Evolutionary conservation across 495 filamentous ascomycete species (phyloP).

Genomic region (Penicillium ochrochloron): DNA sequence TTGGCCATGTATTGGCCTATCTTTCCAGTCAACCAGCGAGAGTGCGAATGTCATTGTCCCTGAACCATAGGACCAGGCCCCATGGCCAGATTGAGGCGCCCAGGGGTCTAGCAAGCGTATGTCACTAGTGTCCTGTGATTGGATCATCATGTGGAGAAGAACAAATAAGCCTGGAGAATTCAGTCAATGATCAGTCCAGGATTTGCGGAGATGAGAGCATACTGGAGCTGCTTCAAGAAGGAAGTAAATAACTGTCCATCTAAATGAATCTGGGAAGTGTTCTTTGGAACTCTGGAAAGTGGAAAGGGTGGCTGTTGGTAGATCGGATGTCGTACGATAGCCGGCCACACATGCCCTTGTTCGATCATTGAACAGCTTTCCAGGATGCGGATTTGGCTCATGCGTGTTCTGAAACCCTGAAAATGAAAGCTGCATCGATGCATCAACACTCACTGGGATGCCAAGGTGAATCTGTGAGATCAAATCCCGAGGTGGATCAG

Average conservation of each 20-base stretch:
- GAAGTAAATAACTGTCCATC: background rate
- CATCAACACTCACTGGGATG: background rate
- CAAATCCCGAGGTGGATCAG: background rate
- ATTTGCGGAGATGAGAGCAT: background rate
- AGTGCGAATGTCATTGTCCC: slow-evolving; percentile 23
- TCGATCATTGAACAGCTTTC: background rate
- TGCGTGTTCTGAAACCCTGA: background rate
- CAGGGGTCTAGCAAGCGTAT: background rate
- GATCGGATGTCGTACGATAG: background rate
- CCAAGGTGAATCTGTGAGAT: background rate
- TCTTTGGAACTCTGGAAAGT: background rate
- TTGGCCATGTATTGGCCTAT: slow-evolving; percentile 17
- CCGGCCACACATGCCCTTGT: background rate
- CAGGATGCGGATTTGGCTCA: background rate
- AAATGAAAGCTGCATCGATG: background rate
- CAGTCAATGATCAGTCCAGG: background rate
- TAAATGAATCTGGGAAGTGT: background rate
- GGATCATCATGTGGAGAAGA: background rate
- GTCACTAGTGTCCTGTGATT: background rate
- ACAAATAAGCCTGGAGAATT: slow-evolving; percentile 1
- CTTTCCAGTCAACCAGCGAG: slow-evolving; percentile 1
- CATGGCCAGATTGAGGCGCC: background rate
- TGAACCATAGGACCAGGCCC: slow-evolving; percentile 1
- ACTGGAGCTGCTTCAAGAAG: background rate
- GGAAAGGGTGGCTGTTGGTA: background rate